These are phyloP conservation scores for Diaporthe humulicola DNA, from an alignment of 2,329 filamentous ascomycete genomes.

Conservation along the genomic window DNA sequence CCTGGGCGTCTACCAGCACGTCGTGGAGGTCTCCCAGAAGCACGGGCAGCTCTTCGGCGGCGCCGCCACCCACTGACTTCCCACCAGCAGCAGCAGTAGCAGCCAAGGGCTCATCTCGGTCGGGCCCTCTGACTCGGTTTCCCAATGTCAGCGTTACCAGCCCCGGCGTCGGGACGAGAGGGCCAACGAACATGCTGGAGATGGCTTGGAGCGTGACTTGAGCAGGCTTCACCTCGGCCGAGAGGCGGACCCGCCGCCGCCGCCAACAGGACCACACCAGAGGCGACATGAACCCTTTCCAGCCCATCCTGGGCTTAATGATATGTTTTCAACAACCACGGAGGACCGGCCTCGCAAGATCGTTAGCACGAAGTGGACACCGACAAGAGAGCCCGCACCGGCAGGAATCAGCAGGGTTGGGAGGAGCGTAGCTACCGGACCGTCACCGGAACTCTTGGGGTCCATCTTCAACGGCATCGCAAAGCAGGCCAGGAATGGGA, in stretches of 20 bases:
- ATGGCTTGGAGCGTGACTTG: slow-evolving; percentile 18
- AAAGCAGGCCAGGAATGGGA: background rate
- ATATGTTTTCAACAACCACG: background rate
- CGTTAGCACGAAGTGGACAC: background rate
- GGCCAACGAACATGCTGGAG: background rate
- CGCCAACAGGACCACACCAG: background rate
- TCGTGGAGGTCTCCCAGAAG: slow-evolving; percentile 88
- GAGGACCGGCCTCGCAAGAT: background rate
- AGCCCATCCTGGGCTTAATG: background rate
- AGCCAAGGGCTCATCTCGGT: slow-evolving; percentile 24
- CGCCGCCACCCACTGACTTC: slow-evolving; percentile 53
- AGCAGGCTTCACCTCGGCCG: slow-evolving; percentile 30
- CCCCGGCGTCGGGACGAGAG: background rate
- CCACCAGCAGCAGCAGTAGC: slow-evolving; percentile 7
- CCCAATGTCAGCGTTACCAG: slow-evolving; percentile 7
- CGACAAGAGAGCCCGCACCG: background rate
- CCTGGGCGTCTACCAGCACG: slow-evolving; percentile 79
- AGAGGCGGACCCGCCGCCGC: background rate
- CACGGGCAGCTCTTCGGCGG: slow-evolving; percentile 84
- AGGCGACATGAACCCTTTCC: background rate
- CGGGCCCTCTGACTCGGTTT: slow-evolving; percentile 36
- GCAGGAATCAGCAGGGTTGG: background rate
- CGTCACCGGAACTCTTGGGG: slow-evolving; percentile 21
- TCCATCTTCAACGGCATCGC: slow-evolving; percentile 26
- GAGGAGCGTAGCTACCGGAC: background rate